Evolutionary conservation across 2,329 filamentous ascomycete species (phyloP), one percentile per base, ranked within the genome.

Genomic region (Ceratocystis cacaofunesta): DNA sequence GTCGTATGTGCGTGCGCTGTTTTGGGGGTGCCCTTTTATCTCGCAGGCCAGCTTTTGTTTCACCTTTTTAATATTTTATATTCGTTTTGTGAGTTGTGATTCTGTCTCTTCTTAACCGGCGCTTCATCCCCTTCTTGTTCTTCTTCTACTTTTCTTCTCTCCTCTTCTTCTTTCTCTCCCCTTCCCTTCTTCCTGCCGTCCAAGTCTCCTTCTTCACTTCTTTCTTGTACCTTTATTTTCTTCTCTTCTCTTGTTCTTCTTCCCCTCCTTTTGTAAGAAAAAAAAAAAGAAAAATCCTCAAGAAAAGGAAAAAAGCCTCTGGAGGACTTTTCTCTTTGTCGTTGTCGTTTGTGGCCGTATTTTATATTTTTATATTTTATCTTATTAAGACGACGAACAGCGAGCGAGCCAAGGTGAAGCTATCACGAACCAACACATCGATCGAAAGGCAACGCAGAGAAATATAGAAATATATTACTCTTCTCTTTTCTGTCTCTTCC

Each of bases 181-280:
- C n/a, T 52, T 48, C 48, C 50, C 61, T 63, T 52, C 32, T 43
- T 64, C 52, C 46, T 22, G 17, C 28, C 58, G 15, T 28, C 44
- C 52, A 57, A 57, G 52, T 46, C 19, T 58, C 44, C 17, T 10
- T 12, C 48, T 50, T 50, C 48, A 19, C 19, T 65, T 63, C 19
- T 63, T 41, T 62, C 48, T 65, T 50, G 28, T 63, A 60, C 19
- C 46, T 60, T 62, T 60, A 41, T 61, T 44, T 62, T 55, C 36
- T 68, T 43, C 3, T 46, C 48, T 57, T 64, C 36, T 58, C 36
- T 65, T 69, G 60, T 30, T 58, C 46, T 61, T 50, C 46, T 62
- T 22, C 12, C 17, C 2, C 3, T 19, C 22, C 64, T 65, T 19
- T 25, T 28, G 22, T 10, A 28, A 22, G 36, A 41, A 41, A 41